phyloP scores from a whole-genome alignment of 2,329 filamentous ascomycete species.

The Cladosporium sp. region DNA sequence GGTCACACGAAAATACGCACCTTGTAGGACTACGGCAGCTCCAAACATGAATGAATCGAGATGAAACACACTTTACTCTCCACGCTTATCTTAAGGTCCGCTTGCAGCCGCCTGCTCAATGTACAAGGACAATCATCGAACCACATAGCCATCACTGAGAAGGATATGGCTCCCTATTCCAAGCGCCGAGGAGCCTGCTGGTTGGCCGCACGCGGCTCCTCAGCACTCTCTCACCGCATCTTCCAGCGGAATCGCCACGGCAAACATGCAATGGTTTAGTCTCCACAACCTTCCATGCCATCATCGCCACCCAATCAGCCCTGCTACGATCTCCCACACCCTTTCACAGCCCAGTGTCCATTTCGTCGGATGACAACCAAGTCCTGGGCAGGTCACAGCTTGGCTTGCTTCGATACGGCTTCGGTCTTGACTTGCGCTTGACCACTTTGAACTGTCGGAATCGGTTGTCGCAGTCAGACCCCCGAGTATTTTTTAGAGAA shows the following conservation, averaged over 20 bases:
- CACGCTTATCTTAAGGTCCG: background rate
- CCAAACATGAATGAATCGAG: background rate
- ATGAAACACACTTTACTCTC: background rate
- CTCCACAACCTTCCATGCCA: background rate
- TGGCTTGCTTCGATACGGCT: background rate
- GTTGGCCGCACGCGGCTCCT: background rate
- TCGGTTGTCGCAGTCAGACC: background rate
- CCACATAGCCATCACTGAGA: background rate
- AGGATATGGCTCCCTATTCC: background rate
- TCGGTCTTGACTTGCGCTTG: background rate
- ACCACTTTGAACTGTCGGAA: background rate
- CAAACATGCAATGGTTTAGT: background rate
- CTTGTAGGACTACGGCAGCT: background rate
- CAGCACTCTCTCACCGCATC: background rate
- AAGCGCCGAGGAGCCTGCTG: background rate
- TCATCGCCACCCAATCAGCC: background rate
- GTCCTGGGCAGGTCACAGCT: background rate
- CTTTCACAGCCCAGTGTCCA: background rate
- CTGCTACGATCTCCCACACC: background rate
- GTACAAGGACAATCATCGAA: background rate
- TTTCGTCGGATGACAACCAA: background rate
- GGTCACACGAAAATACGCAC: background rate
- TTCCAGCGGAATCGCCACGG: background rate
- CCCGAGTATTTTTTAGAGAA: background rate
- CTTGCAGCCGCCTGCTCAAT: background rate